Conservation (phyloP, 2,329 filamentous ascomycete species). For the Colletotrichum spaethianum region DNA sequence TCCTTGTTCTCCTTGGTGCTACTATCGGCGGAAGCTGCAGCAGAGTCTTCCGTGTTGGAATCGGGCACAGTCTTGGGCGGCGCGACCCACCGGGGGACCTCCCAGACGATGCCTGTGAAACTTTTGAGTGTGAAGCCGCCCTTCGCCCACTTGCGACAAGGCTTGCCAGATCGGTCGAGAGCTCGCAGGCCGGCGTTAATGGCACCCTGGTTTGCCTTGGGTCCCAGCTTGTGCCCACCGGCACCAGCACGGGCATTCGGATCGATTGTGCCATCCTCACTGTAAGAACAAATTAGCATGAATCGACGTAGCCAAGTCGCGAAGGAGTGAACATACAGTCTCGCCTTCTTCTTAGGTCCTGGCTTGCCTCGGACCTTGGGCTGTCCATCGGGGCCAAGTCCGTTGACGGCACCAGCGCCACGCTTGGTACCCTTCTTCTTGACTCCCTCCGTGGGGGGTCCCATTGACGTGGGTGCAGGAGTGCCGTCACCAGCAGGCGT, state of each 20-base stretch:
- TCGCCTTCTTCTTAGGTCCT: slow-evolving; percentile 95
- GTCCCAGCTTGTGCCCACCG: slow-evolving; percentile 86
- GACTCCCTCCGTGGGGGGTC: slow-evolving; percentile 70
- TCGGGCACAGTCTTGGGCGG: slow-evolving; percentile 70
- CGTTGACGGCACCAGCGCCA: slow-evolving; percentile 75
- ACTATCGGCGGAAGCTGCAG: slow-evolving; percentile 62
- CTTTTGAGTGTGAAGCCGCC: slow-evolving; percentile 89
- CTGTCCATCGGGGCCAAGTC: slow-evolving; percentile 70
- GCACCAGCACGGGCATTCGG: slow-evolving; percentile 62
- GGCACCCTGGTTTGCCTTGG: slow-evolving; percentile 95
- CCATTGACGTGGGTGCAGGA: slow-evolving; percentile 70
- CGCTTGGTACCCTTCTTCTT: slow-evolving; percentile 86
- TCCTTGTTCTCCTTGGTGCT: slow-evolving; percentile 77
- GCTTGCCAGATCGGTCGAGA: slow-evolving; percentile 91
- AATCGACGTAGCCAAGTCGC: background rate
- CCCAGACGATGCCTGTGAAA: slow-evolving; percentile 91
- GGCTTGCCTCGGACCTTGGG: slow-evolving; percentile 88
- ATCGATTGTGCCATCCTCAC: slow-evolving; percentile 75
- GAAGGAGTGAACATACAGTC: slow-evolving; percentile 77
- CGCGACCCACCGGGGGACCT: slow-evolving; percentile 85
- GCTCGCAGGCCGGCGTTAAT: slow-evolving; percentile 97
- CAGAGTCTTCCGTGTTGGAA: slow-evolving; percentile 61
- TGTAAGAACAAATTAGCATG: slow-evolving; percentile 49
- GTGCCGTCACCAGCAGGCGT: slow-evolving; percentile 72
- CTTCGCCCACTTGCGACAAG: slow-evolving; percentile 91